Evolutionary conservation across 495 filamentous ascomycete species (phyloP).

Genomic region (Penicillium cinerascens): DNA sequence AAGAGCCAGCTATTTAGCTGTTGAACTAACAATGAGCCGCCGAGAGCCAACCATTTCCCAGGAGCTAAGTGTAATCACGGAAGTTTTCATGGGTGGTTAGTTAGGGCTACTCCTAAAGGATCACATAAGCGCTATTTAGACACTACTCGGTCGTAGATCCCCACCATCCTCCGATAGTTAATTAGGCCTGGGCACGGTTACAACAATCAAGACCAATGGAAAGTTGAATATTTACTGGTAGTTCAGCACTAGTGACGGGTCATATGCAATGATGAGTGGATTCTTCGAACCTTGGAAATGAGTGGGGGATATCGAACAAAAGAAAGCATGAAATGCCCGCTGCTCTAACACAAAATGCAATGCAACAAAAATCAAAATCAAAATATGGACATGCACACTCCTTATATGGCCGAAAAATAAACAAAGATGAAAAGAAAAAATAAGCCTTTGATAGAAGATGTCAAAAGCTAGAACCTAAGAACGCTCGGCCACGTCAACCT

Average conservation of each 20-base stretch:
- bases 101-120: no score
- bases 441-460: not conserved
- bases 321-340: not conserved
- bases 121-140: no score
- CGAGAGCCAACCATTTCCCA: no score
- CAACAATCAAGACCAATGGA: not conserved
- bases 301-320: not conserved
- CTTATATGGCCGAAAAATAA: not conserved
- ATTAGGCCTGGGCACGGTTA: no score
- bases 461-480: not conserved
- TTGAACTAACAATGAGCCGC: no score
- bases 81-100: no score
- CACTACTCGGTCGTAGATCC: no score
- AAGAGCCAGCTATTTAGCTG: no score
- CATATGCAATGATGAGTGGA: not conserved
- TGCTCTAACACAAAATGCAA: not conserved
- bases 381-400: not conserved
- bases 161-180: no score
- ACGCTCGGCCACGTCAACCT: conserved; percentile 3
- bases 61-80: no score
- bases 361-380: not conserved
- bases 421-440: not conserved
- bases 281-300: not conserved
- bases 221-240: no score
- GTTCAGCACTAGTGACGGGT: no score